phyloP scores from a whole-genome alignment of 2,329 filamentous ascomycete genomes.

The Dichotomopilus funicola region DNA sequence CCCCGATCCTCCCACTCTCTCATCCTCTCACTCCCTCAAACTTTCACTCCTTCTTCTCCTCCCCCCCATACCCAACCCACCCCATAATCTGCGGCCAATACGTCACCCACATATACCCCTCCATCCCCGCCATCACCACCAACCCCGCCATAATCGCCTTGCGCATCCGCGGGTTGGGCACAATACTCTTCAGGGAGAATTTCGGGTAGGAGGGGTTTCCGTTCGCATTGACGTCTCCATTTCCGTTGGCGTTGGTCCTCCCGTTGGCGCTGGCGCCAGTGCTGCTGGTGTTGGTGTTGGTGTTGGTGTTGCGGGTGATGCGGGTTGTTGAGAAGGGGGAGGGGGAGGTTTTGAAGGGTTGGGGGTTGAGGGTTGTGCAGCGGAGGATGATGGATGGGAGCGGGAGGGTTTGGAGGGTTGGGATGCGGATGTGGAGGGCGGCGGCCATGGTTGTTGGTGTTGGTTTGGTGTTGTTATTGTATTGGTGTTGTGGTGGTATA shows the following conservation, averaged over 20 bases:
- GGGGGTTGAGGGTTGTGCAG: not conserved
- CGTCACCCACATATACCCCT: conserved; percentile 20
- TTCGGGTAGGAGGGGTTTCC: conserved; percentile 15
- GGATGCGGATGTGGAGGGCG: not conserved
- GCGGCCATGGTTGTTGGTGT: not conserved
- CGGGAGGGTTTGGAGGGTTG: not conserved
- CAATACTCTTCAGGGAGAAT: conserved; percentile 21
- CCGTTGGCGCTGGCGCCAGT: no score
- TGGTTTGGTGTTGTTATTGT: not conserved
- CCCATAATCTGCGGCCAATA: conserved; percentile 23
- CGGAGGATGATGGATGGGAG: not conserved
- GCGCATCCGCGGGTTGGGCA: conserved; percentile 20
- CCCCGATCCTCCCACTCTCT: no score
- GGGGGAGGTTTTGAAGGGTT: not conserved
- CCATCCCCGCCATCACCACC: conserved; percentile 13
- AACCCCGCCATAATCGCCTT: conserved; percentile 14
- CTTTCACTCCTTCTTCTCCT: not conserved
- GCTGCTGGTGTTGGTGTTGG: not conserved
- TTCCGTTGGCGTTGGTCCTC: no score
- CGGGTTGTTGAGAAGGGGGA: not conserved
- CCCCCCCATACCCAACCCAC: not conserved
- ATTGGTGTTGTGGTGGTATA: not conserved
- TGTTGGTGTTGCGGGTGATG: not conserved
- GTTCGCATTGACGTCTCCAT: conserved; percentile 1
- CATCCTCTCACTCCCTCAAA: not conserved